Evolutionary conservation across 768 basidiomycete genomes (phyloP).

Genomic region (Pulveroboletus sp.): DNA sequence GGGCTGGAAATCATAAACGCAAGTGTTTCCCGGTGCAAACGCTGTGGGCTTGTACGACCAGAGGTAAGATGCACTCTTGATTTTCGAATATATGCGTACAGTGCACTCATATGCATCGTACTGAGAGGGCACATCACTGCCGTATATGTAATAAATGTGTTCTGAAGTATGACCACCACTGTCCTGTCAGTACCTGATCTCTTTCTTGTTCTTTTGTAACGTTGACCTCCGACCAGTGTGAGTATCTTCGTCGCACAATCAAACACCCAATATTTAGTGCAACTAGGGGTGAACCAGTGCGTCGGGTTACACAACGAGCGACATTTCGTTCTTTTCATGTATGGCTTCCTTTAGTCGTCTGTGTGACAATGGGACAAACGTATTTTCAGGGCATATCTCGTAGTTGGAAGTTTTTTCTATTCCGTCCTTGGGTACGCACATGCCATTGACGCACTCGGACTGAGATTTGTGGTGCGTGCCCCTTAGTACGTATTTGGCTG

Average conservation of each 20-base stretch:
- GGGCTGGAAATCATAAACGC: constrained; percentile 51
- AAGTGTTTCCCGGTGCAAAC: constrained; percentile 55
- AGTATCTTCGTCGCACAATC: constrained; percentile 15
- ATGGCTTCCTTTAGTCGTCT: constrained; percentile 20
- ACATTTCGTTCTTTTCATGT: constrained; percentile 96
- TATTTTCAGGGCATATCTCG: constrained; percentile 67
- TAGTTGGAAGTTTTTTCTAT: constrained; percentile 61
- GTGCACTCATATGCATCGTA: constrained; percentile 11
- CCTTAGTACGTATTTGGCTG: neutral
- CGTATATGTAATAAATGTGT: constrained; percentile 87
- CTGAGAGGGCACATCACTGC: constrained; percentile 89
- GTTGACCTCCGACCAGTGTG: constrained; percentile 33
- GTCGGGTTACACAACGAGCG: constrained; percentile 95
- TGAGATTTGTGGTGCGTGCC: constrained; percentile 40
- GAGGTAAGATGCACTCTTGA: constrained; percentile 51
- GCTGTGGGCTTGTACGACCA: constrained; percentile 65
- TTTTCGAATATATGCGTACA: neutral
- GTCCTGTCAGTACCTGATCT: constrained; percentile 58
- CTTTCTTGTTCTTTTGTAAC: neutral
- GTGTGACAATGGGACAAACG: neutral
- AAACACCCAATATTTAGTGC: constrained; percentile 1
- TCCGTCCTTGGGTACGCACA: constrained; percentile 58
- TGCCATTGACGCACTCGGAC: constrained; percentile 54
- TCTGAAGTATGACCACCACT: constrained; percentile 88
- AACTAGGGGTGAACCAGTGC: constrained; percentile 91